These are phyloP conservation scores for Dryas drummondii DNA, from an alignment of 306 rosid species.

Conservation along the genomic window DNA sequence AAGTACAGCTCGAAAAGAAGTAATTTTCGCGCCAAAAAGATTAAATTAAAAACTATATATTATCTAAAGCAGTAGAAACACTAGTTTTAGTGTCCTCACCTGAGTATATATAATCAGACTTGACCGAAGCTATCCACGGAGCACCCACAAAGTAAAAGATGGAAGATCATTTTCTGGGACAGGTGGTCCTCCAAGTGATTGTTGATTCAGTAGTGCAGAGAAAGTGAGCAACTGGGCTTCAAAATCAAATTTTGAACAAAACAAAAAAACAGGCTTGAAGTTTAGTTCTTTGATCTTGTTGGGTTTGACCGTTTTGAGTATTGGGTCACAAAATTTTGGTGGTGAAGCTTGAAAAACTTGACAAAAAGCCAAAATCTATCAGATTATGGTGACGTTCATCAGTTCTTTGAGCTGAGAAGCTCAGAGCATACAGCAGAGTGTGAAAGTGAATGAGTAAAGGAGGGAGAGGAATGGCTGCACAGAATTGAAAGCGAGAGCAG, in stretches of 20 bases:
- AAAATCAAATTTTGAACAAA: background rate
- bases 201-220: background rate
- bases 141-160: constrained; percentile 6
- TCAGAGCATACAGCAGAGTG: background rate
- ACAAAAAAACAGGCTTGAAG: background rate
- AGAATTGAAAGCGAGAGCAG: background rate
- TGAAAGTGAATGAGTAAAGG: background rate
- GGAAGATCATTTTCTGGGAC: background rate
- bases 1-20: background rate
- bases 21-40: constrained; percentile 11
- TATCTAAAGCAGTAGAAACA: background rate
- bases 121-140: background rate
- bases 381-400: background rate
- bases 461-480: background rate
- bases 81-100: background rate
- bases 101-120: background rate
- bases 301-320: background rate
- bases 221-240: constrained; percentile 3
- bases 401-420: no score
- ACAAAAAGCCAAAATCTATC: background rate
- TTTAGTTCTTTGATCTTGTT: background rate
- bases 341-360: background rate
- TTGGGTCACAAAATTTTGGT: background rate
- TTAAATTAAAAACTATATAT: background rate
- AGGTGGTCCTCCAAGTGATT: background rate